phyloP scores from a whole-genome alignment of 2,329 filamentous ascomycete species.

The Aspergillus puulaauensis region DNA sequence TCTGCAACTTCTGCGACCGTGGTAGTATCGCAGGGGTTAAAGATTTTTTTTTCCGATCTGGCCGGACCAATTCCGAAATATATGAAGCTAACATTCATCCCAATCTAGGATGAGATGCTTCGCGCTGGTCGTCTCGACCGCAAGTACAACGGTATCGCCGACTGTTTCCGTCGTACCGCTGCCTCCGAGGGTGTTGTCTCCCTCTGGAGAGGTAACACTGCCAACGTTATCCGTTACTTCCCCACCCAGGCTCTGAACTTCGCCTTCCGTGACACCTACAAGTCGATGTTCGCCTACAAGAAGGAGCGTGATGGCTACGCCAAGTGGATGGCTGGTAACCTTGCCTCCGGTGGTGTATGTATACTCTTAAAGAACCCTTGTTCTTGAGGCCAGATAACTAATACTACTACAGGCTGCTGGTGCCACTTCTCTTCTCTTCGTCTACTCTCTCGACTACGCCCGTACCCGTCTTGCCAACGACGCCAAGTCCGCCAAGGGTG shows the following conservation, averaged over 20 bases:
- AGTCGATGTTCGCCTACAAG: slow-evolving; percentile 99
- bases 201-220: slow-evolving; percentile 99
- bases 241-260: slow-evolving; percentile 99
- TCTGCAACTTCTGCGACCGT: background rate
- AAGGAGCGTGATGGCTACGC: slow-evolving; percentile 98
- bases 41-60: slow-evolving; percentile 9
- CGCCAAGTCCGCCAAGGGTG: slow-evolving; percentile 92
- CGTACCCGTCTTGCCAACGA: slow-evolving; percentile 99
- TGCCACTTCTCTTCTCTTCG: slow-evolving; percentile 99
- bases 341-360: slow-evolving; percentile 99
- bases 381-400: slow-evolving; percentile 10
- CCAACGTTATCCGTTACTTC: slow-evolving; percentile 99
- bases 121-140: slow-evolving; percentile 97
- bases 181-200: slow-evolving; percentile 90
- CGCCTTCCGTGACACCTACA: slow-evolving; percentile 99
- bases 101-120: slow-evolving; percentile 94
- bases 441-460: slow-evolving; percentile 99
- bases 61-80: background rate
- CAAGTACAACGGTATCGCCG: slow-evolving; percentile 89
- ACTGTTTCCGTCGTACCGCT: slow-evolving; percentile 94
- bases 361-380: background rate
- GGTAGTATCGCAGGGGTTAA: slow-evolving; percentile 1
- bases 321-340: slow-evolving; percentile 99
- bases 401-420: slow-evolving; percentile 69
- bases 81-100: background rate